Conservation (phyloP, 2,329 filamentous ascomycete genomes). For the Didymella exigua region DNA sequence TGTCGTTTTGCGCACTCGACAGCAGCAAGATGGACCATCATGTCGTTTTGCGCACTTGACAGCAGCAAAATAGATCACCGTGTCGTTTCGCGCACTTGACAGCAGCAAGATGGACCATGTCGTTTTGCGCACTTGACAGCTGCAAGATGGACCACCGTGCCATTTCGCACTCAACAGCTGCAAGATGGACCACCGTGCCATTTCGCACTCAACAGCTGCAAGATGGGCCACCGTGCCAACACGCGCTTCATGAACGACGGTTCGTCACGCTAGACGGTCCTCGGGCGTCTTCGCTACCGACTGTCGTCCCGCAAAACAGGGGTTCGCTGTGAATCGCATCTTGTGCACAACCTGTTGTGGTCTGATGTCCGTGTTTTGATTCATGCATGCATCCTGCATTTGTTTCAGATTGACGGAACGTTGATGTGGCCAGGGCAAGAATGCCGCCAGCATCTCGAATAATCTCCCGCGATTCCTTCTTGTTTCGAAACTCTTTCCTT, state of each 20-base stretch:
- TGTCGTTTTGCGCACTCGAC: no score
- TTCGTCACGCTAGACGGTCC: not conserved
- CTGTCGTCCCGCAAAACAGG: not conserved
- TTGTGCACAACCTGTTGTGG: not conserved
- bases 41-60: no score
- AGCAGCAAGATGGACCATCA: no score
- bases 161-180: no score
- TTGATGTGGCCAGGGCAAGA: not conserved
- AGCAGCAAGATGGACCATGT: no score
- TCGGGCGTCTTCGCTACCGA: not conserved
- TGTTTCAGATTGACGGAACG: constrained; percentile 4
- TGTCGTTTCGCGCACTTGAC: no score
- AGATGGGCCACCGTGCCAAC: not conserved
- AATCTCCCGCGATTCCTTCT: not conserved
- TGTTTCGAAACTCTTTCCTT: not conserved
- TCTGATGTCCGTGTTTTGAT: constrained; percentile 1
- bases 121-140: no score
- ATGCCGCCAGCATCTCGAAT: not conserved
- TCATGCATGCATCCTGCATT: constrained; percentile 8
- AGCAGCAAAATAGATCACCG: no score
- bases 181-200: no score
- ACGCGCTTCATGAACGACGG: not conserved
- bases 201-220: no score
- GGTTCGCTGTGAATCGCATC: not conserved
- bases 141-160: no score